Evolutionary conservation across 176 grass and related monocot species (phyloP), one percentile per base, ranked within the genome.

Genomic region (Carex littledalei): DNA sequence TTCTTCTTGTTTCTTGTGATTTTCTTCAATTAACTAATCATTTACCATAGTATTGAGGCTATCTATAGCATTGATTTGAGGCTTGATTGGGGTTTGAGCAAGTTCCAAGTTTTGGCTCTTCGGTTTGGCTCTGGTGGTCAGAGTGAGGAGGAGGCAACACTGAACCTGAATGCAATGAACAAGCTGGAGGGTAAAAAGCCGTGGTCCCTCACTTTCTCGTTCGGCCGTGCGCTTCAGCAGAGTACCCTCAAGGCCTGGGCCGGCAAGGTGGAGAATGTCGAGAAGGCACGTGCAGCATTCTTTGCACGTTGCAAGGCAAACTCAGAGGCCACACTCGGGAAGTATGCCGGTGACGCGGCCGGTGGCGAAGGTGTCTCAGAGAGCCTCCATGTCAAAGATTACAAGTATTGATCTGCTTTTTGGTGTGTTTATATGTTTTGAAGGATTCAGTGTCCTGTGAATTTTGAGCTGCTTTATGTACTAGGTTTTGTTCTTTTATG

Each of bases 361-460:
- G 67, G 55, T 1, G 81, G 80, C 1, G 81, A 77, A 77, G 78
- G 78, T 17, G 86, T 78, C 32, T 84, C 86, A 2, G 86, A 88
- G 81, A 88, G 86, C 86, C 81, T 88, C 22, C 81, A 88, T 26
- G 86, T 88, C 18, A 88, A 88, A 81, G 86, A 84, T 70, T 87
- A 87, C 64, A 87, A 81, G 31, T 87, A 87, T 81, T 87, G 50
- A 80, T 59, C 2, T 8, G 29, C 14, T 54, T 53, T 76, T 76
- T 26, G 72, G 11, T 53, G 45, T 53, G 29, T 29, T 29, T 52
- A 45, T 21, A 72, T 72, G 64, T 5, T 34, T n/a, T n/a, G 68
- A 50, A 52, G 18, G 43, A 47, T 71, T 45, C 17, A 0, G 9
- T 72, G 68, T 72, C 34, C 68, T 72, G 8, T 21, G 39, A 72